Conservation (phyloP, 2,329 filamentous ascomycete species). For the Pestalotiopsis sp. region DNA sequence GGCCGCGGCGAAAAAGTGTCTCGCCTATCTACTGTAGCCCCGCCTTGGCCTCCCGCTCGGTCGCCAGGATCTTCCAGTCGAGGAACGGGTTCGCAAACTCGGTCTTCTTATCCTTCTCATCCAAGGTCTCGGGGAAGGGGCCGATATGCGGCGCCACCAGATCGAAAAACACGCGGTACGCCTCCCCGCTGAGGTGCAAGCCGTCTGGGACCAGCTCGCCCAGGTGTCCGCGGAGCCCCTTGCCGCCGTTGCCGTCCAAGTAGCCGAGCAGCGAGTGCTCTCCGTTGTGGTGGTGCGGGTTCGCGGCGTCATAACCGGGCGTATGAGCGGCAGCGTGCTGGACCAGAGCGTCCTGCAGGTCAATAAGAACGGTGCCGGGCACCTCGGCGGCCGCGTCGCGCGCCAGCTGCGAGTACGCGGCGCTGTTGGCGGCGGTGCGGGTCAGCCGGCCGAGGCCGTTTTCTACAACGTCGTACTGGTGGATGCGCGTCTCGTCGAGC, state of each 20-base stretch:
- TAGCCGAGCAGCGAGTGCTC: conserved; percentile 50
- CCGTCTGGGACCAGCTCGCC: conserved; percentile 58
- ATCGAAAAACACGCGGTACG: conserved; percentile 56
- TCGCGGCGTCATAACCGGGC: conserved; percentile 40
- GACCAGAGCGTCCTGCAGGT: conserved; percentile 83
- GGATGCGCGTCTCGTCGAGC: conserved; percentile 73
- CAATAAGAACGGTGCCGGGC: conserved; percentile 70
- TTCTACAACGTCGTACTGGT: conserved; percentile 44
- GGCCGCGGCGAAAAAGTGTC: neutral
- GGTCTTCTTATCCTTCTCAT: conserved; percentile 34
- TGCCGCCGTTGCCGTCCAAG: conserved; percentile 39
- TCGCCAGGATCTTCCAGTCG: conserved; percentile 41
- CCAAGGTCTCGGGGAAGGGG: conserved; percentile 30
- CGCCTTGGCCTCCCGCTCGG: conserved; percentile 1
- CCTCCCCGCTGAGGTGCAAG: conserved; percentile 57
- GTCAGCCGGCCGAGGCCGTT: conserved; percentile 46
- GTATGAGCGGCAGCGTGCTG: conserved; percentile 62
- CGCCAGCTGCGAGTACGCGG: conserved; percentile 62
- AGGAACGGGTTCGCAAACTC: conserved; percentile 47
- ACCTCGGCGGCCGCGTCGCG: conserved; percentile 69
- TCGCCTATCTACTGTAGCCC: neutral
- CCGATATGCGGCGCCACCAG: conserved; percentile 51
- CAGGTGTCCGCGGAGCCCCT: conserved; percentile 48
- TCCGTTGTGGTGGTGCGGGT: conserved; percentile 25
- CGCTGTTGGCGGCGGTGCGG: conserved; percentile 50